phyloP scores from a whole-genome alignment of 2,329 filamentous ascomycete species.

The Lecanicillium sp. region DNA sequence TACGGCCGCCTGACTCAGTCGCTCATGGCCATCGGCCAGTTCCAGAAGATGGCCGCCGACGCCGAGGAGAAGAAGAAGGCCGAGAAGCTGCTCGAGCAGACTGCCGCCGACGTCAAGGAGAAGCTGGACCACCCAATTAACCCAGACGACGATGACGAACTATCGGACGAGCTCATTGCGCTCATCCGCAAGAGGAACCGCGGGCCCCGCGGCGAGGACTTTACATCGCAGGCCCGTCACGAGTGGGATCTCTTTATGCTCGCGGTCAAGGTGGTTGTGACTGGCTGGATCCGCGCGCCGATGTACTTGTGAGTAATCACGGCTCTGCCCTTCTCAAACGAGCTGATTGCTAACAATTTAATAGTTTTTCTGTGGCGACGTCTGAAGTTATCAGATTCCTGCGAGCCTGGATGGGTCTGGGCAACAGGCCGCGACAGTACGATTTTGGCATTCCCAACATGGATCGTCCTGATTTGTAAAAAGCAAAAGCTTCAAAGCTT shows the following conservation, averaged over 20 bases:
- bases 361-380: neutral
- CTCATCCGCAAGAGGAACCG: conserved; percentile 9
- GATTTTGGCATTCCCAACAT: conserved; percentile 6
- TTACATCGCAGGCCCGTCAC: conserved; percentile 1
- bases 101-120: conserved; percentile 20
- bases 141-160: conserved; percentile 26
- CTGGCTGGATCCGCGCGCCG: conserved; percentile 7
- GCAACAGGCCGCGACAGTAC: conserved; percentile 1
- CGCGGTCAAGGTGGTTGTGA: conserved; percentile 6
- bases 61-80: conserved; percentile 24
- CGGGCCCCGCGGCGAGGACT: neutral
- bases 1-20: conserved; percentile 81
- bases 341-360: neutral
- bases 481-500: neutral
- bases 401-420: conserved; percentile 9
- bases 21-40: conserved; percentile 66
- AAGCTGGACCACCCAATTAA: conserved; percentile 17
- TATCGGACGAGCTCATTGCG: conserved; percentile 11
- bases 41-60: conserved; percentile 50
- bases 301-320: conserved; percentile 1
- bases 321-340: neutral
- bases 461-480: conserved; percentile 10
- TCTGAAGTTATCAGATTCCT: conserved; percentile 1
- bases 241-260: conserved; percentile 6
- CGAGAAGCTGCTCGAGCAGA: conserved; percentile 23